These are phyloP conservation scores for Cyberlindnera mississippiensis DNA, from an alignment of 805 yeast species.

Conservation along the genomic window DNA sequence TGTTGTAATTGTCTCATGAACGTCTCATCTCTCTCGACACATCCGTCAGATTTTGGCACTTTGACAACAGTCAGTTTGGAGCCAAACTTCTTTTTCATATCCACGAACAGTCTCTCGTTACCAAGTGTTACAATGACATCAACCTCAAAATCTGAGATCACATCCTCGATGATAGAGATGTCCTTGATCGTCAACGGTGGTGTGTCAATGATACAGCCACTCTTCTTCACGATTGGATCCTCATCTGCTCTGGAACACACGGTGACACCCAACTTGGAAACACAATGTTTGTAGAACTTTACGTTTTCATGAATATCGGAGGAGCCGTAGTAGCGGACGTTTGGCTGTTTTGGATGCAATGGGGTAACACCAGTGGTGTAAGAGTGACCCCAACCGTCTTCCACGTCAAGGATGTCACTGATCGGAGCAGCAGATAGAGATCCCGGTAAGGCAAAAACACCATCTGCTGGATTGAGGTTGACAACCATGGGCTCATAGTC, in stretches of 20 bases:
- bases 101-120: conserved; percentile 64
- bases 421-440: conserved; percentile 79
- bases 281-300: conserved; percentile 24
- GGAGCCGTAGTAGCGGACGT: conserved; percentile 77
- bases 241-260: conserved; percentile 44
- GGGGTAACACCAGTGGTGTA: conserved; percentile 70
- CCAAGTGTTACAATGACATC: conserved; percentile 68
- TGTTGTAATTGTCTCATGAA: conserved; percentile 72
- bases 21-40: conserved; percentile 67
- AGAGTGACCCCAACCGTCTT: conserved; percentile 74
- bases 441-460: conserved; percentile 78
- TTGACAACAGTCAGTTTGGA: conserved; percentile 43
- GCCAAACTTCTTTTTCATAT: conserved; percentile 49
- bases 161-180: conserved; percentile 46
- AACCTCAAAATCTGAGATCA: conserved; percentile 56
- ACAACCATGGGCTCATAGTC: conserved; percentile 67
- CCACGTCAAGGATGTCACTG: conserved; percentile 76
- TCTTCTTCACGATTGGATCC: conserved; percentile 40
- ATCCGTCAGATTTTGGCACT: conserved; percentile 71
- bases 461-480: conserved; percentile 71
- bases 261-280: conserved; percentile 30
- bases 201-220: conserved; percentile 73
- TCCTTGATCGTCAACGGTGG: conserved; percentile 58
- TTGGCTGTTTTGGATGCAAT: conserved; percentile 84
- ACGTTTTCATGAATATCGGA: conserved; percentile 53